phyloP scores from a whole-genome alignment of 148 eudicot species.

The Agrostemma githago region DNA sequence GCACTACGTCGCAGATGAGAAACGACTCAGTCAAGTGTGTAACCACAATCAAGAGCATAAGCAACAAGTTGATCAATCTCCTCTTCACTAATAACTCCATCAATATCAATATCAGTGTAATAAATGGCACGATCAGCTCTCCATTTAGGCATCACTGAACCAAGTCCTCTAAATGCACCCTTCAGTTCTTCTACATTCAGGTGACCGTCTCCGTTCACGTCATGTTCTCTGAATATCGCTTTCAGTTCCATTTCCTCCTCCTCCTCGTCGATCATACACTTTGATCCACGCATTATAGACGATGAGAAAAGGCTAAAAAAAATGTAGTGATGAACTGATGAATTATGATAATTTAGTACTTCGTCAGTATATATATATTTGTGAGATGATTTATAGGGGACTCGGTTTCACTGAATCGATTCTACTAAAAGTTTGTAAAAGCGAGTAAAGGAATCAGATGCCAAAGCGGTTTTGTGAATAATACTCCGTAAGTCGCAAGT shows the following conservation, averaged over 20 bases:
- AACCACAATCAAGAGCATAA: slow-evolving; percentile 33
- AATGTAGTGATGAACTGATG: background rate
- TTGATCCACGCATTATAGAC: slow-evolving; percentile 6
- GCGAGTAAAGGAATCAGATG: background rate
- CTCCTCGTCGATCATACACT: background rate
- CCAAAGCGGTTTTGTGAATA: background rate
- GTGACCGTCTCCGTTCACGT: slow-evolving; percentile 25
- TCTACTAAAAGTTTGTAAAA: too few relatives aligned
- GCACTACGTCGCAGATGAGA: too few relatives aligned
- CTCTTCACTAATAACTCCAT: slow-evolving; percentile 27
- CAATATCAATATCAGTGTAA: slow-evolving; percentile 25
- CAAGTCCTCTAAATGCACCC: slow-evolving; percentile 22
- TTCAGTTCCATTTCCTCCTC: slow-evolving; percentile 19
- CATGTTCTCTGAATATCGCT: slow-evolving; percentile 23
- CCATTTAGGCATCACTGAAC: slow-evolving; percentile 19
- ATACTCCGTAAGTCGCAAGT: background rate
- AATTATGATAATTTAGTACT: too few relatives aligned
- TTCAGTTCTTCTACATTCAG: slow-evolving; percentile 30
- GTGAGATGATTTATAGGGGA: background rate
- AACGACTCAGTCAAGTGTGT: slow-evolving; percentile 19
- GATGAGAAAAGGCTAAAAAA: too few relatives aligned
- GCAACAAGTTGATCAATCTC: slow-evolving; percentile 30
- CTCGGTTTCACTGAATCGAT: background rate
- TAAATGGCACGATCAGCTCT: slow-evolving; percentile 27
- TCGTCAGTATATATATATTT: too few relatives aligned